These are phyloP conservation scores for Cladosporium velox DNA, from an alignment of 2,329 filamentous ascomycete genomes.

Conservation along the genomic window DNA sequence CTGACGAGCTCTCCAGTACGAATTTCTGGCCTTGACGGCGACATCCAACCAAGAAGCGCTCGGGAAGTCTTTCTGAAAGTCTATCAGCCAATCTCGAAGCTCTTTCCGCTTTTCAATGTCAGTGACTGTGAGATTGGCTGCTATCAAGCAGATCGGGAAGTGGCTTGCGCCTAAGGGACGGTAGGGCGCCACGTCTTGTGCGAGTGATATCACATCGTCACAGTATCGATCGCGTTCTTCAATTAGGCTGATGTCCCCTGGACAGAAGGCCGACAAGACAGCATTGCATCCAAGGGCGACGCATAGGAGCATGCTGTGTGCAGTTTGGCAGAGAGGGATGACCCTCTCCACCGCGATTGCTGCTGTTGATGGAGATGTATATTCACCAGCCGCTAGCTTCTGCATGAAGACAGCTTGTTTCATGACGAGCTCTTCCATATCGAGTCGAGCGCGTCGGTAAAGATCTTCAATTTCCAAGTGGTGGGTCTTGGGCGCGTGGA, in stretches of 20 bases:
- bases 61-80: constrained; percentile 11
- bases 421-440: not conserved
- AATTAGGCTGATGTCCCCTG: not conserved
- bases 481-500: not conserved
- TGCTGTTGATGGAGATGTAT: not conserved
- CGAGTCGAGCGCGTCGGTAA: constrained; percentile 10
- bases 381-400: not conserved
- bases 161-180: constrained; percentile 16
- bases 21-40: not conserved
- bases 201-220: not conserved
- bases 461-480: constrained; percentile 2
- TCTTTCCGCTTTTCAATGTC: not conserved
- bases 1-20: not conserved
- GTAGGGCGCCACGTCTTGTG: not conserved
- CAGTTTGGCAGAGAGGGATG: constrained; percentile 4
- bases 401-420: not conserved
- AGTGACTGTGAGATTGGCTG: not conserved
- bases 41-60: constrained; percentile 4
- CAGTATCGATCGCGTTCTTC: not conserved
- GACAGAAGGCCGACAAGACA: constrained; percentile 1
- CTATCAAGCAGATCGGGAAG: constrained; percentile 14
- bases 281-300: constrained; percentile 14
- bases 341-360: not conserved
- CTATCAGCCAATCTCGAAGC: not conserved
- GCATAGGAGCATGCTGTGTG: constrained; percentile 14